These are phyloP conservation scores for Arthromyces matolae DNA, from an alignment of 768 basidiomycete genomes.

Conservation along the genomic window DNA sequence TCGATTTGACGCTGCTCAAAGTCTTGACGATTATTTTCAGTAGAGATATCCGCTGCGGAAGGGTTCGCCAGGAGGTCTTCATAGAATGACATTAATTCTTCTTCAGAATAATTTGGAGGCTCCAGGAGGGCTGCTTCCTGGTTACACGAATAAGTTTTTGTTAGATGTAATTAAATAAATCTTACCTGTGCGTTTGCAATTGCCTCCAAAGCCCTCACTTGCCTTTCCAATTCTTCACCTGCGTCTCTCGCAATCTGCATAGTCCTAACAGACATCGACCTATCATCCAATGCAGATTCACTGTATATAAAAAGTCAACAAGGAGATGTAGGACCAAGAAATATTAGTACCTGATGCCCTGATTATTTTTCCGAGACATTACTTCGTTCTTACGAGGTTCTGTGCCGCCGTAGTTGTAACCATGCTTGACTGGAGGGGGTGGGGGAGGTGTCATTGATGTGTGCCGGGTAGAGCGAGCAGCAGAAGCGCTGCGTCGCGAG, in stretches of 20 bases:
- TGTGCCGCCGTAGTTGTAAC: constrained; percentile 3
- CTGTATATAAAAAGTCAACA: not conserved
- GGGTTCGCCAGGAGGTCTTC: constrained; percentile 41
- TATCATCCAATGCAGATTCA: constrained; percentile 4
- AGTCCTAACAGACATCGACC: constrained; percentile 16
- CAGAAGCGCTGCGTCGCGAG: constrained; percentile 8
- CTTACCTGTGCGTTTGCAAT: constrained; percentile 34
- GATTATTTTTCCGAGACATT: no score
- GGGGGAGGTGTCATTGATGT: constrained; percentile 15
- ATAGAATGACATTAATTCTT: constrained; percentile 39
- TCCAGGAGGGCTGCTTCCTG: constrained; percentile 30
- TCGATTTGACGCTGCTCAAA: constrained; percentile 21
- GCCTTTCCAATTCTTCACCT: constrained; percentile 29
- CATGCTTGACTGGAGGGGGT: constrained; percentile 2
- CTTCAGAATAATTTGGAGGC: constrained; percentile 36
- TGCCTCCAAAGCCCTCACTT: constrained; percentile 35
- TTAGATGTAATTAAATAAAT: not conserved
- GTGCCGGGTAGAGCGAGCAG: constrained; percentile 18
- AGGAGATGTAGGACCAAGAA: no score
- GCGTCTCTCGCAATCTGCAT: constrained; percentile 12
- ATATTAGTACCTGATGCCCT: no score
- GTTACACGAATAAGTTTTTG: not conserved
- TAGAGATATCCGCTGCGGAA: constrained; percentile 1
- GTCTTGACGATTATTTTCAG: constrained; percentile 10
- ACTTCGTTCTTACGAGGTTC: not conserved